phyloP scores from a whole-genome alignment of 768 basidiomycete genomes.

The Mycena leptocephala region DNA sequence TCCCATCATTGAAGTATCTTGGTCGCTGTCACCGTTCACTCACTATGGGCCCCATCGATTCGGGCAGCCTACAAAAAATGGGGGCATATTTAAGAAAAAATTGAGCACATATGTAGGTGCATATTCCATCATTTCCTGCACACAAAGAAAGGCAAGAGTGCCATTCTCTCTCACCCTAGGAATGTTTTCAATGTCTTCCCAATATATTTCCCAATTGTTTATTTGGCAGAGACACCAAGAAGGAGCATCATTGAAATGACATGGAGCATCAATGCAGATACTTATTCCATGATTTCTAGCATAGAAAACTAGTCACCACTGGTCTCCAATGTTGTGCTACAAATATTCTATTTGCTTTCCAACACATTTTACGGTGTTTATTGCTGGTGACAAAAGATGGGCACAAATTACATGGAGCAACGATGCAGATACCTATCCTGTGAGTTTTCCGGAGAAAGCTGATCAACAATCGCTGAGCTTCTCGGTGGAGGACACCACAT shows the following conservation, averaged over 20 bases:
- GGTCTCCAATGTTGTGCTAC: too few species aligned
- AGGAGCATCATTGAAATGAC: conserved; percentile 5
- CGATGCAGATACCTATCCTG: neutral
- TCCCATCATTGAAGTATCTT: too few species aligned
- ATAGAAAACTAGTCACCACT: too few species aligned
- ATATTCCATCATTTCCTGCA: conserved; percentile 12
- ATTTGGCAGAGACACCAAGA: conserved; percentile 13
- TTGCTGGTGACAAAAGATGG: too few species aligned
- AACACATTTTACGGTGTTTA: neutral
- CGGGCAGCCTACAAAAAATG: too few species aligned
- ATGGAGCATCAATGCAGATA: neutral
- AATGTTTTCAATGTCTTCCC: conserved; percentile 15
- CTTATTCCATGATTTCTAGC: too few species aligned
- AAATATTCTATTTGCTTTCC: neutral
- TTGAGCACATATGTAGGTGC: too few species aligned
- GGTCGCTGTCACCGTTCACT: too few species aligned
- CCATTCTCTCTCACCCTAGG: conserved; percentile 4
- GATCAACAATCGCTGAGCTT: conserved; percentile 13
- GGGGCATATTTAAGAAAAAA: too few species aligned
- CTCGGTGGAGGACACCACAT: too few species aligned
- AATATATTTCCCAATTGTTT: conserved; percentile 4
- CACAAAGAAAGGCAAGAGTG: conserved; percentile 11
- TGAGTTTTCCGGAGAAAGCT: neutral
- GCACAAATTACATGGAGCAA: neutral
- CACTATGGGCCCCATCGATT: too few species aligned